Evolutionary conservation across 1,139 yeast species (phyloP).

Genomic region (Yamadazyma triangularis): DNA sequence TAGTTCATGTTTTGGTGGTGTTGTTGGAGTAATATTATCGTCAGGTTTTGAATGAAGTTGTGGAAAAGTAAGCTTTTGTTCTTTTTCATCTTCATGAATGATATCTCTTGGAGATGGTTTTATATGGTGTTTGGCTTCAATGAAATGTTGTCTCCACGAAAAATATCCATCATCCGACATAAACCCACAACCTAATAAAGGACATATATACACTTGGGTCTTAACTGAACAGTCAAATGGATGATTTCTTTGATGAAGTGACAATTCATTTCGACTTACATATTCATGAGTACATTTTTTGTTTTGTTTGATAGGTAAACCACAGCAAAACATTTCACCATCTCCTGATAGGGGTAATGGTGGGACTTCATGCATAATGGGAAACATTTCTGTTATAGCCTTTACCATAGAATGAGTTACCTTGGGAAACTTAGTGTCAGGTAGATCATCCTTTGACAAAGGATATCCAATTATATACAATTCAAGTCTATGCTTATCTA

Average conservation of each 20-base stretch:
- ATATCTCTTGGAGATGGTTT: slow-evolving; percentile 7
- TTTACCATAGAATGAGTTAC: slow-evolving; percentile 7
- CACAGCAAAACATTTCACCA: slow-evolving; percentile 17
- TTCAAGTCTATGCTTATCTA: slow-evolving; percentile 21
- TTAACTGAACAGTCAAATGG: slow-evolving; percentile 22
- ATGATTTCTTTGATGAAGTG: slow-evolving; percentile 16
- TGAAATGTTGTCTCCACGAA: slow-evolving; percentile 30
- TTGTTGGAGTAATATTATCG: not conserved
- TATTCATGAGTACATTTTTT: slow-evolving; percentile 13
- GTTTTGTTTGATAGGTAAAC: slow-evolving; percentile 4
- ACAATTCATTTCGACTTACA: slow-evolving; percentile 12
- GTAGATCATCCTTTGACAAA: slow-evolving; percentile 11
- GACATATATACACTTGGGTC: slow-evolving; percentile 33
- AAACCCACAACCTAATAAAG: slow-evolving; percentile 39
- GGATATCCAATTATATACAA: slow-evolving; percentile 33
- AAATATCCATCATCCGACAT: slow-evolving; percentile 35
- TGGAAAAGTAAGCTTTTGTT: not conserved
- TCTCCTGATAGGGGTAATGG: slow-evolving; percentile 20
- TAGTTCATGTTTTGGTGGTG: not conserved
- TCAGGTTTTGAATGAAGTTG: not conserved
- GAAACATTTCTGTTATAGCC: slow-evolving; percentile 21
- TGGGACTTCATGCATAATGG: slow-evolving; percentile 22
- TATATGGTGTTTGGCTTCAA: slow-evolving; percentile 16
- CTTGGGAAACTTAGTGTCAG: not conserved
- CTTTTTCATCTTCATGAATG: not conserved